Evolutionary conservation across 2,329 filamentous ascomycete genomes (phyloP), one percentile per base, ranked within the genome.

Genomic region (Rhynchosporium secalis): DNA sequence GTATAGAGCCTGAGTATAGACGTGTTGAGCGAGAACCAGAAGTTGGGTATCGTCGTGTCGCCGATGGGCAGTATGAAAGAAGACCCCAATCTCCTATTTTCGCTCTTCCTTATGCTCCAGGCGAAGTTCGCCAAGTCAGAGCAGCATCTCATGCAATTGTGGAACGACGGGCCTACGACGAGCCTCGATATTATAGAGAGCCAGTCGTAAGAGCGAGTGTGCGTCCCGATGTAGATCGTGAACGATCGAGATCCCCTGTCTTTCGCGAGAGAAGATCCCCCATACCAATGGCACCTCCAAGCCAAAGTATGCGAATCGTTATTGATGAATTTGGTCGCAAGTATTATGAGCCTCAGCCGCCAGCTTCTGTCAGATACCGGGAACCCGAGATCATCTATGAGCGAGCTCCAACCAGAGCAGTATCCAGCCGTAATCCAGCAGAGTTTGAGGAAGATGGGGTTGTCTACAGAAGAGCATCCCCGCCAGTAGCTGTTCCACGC

Each of bases 261-360:
- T 41, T 54, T 36, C 72, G 77, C 65, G 77, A 81, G 64, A 72
- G 77, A n/a, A 76, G 79, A 51, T 83, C 81, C 15, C 80, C 81
- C 38, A 77, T 79, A 41, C 26, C 68, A n/a, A 80, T 84, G 77
- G 77, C 77, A 1, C 79, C 79, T 52, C 79, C 79, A 40, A 72
- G 74, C 47, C 79, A 78, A 52, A 71, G 83, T 51, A 79, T 87
- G 60, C 86, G 88, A 65, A 88, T 96, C 66, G 81, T 96, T 40
- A 81, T 96, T 60, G 93, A 97, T 76, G 86, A 90, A 65, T 91
- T 87, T 75, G 92, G 92, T 46, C 90, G 91, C 73, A 86, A 91
- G 73, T 97, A 93, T 76, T 84, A 85, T 63, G 84, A 87, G 69
- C 83, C 85, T 31, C 70, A 76, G 9, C 79, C 78, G 15, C 83